phyloP scores from a whole-genome alignment of 805 yeast genomes.

The Naumovozyma dairenensis region DNA sequence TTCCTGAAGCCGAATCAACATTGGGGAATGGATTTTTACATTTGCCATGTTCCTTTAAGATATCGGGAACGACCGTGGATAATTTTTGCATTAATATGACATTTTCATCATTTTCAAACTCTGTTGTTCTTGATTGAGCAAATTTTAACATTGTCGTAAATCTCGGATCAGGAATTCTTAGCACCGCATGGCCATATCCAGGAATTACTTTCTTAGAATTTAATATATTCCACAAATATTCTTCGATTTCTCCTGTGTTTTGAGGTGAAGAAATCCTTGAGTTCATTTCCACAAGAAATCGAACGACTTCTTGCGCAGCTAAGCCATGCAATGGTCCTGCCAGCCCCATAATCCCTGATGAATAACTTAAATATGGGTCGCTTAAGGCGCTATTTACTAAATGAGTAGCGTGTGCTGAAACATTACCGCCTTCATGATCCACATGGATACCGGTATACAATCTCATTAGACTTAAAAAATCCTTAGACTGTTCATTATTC shows the following conservation, averaged over 20 bases:
- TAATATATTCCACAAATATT: conserved; percentile 61
- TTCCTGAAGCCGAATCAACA: conserved; percentile 74
- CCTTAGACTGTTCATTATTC: conserved; percentile 34
- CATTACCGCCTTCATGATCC: conserved; percentile 88
- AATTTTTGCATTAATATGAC: conserved; percentile 58
- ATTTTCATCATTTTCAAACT: conserved; percentile 53
- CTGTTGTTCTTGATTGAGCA: conserved; percentile 42
- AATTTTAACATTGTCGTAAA: conserved; percentile 65
- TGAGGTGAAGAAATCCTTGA: conserved; percentile 31
- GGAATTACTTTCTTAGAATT: conserved; percentile 73
- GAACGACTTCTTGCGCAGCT: conserved; percentile 78
- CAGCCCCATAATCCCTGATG: conserved; percentile 73
- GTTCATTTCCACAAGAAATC: conserved; percentile 59
- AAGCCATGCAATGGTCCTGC: conserved; percentile 84
- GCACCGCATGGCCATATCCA: conserved; percentile 83
- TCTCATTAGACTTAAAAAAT: conserved; percentile 67
- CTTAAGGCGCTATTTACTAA: conserved; percentile 74
- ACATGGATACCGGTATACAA: conserved; percentile 72
- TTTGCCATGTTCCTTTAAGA: conserved; percentile 68
- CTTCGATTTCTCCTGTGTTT: conserved; percentile 40
- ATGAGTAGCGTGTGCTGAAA: conserved; percentile 79
- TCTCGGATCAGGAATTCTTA: conserved; percentile 76
- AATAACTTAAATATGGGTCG: conserved; percentile 63
- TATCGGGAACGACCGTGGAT: conserved; percentile 65
- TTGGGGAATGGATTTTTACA: conserved; percentile 82